A percentile compares a stretch with the other conserved stretches of the same genome.
phyloP scores from a whole-genome alignment of 2,329 filamentous ascomycete genomes.

The Arthrobotrys sinensis region DNA sequence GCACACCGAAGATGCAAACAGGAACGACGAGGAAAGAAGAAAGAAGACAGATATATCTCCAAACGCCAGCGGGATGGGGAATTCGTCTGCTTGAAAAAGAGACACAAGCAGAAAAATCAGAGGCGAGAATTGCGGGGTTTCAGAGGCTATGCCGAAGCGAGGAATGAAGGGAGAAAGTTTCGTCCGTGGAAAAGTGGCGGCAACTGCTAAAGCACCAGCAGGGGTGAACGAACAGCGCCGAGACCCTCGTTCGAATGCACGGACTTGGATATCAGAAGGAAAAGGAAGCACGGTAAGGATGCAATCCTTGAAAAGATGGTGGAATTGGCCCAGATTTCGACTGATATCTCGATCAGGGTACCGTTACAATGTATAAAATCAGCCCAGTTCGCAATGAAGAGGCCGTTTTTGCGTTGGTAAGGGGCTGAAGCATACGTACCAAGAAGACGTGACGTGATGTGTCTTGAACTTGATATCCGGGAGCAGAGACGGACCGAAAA shows the following conservation, averaged over 20 bases:
- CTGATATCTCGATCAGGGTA: constrained; percentile 19
- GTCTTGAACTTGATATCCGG: constrained; percentile 31
- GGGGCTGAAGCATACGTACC: constrained; percentile 33
- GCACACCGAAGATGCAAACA: constrained; percentile 21
- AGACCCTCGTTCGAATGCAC: constrained; percentile 44
- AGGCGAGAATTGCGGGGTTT: constrained; percentile 62
- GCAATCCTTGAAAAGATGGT: constrained; percentile 25
- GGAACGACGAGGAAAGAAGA: constrained; percentile 5
- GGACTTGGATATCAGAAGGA: constrained; percentile 29
- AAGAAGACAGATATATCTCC: constrained; percentile 60
- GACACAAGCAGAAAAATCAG: constrained; percentile 55
- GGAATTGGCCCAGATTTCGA: constrained; percentile 35
- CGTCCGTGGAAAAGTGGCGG: constrained; percentile 59
- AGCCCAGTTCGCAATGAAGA: constrained; percentile 7
- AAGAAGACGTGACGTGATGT: constrained; percentile 36
- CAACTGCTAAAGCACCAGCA: constrained; percentile 47
- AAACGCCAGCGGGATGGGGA: constrained; percentile 51
- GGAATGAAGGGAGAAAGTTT: constrained; percentile 60
- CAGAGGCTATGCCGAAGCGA: constrained; percentile 61
- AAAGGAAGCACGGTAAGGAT: constrained; percentile 18
- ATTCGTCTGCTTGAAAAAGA: constrained; percentile 56
- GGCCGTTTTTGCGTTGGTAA: constrained; percentile 29
- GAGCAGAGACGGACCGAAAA: constrained; percentile 3
- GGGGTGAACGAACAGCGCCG: constrained; percentile 47
- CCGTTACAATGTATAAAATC: constrained; percentile 11